These are phyloP conservation scores for Phytophthora quininea DNA, from an alignment of 352 stramenopile genomes.

Conservation along the genomic window DNA sequence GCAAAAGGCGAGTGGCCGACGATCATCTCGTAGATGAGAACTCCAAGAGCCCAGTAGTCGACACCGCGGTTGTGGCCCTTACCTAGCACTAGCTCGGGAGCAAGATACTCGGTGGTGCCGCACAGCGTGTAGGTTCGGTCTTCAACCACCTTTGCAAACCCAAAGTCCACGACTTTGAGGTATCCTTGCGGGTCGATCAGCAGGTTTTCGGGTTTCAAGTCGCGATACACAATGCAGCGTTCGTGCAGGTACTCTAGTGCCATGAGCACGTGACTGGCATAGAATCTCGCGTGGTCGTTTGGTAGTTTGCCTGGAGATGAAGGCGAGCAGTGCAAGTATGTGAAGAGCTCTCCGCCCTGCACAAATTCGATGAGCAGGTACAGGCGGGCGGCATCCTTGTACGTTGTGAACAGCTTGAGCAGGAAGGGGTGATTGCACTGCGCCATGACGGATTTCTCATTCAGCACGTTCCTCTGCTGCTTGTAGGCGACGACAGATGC, in stretches of 20 bases:
- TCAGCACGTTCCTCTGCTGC: constrained; percentile 96
- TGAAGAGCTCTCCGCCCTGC: constrained; percentile 95
- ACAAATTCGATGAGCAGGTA: constrained; percentile 96
- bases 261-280: constrained; percentile 68
- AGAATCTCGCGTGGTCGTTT: constrained; percentile 72
- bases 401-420: constrained; percentile 94
- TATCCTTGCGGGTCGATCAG: constrained; percentile 95
- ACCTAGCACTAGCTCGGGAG: constrained; percentile 91
- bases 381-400: constrained; percentile 92
- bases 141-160: constrained; percentile 91
- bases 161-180: constrained; percentile 95
- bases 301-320: constrained; percentile 51
- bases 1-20: constrained; percentile 93
- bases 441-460: constrained; percentile 97
- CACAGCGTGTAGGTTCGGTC: constrained; percentile 95
- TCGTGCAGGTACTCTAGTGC: constrained; percentile 92
- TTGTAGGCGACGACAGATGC: constrained; percentile 95
- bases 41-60: constrained; percentile 96
- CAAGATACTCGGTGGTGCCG: constrained; percentile 95
- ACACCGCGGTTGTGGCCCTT: constrained; percentile 95
- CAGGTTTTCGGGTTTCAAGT: constrained; percentile 97
- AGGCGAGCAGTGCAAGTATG: constrained; percentile 87
- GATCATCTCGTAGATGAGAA: constrained; percentile 96
- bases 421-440: constrained; percentile 97
- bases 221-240: constrained; percentile 91